Percentiles rank a stretch among this genome's conserved stretches.
phyloP scores from a whole-genome alignment of 129 eudicot genomes.

The Silybum marianum region DNA sequence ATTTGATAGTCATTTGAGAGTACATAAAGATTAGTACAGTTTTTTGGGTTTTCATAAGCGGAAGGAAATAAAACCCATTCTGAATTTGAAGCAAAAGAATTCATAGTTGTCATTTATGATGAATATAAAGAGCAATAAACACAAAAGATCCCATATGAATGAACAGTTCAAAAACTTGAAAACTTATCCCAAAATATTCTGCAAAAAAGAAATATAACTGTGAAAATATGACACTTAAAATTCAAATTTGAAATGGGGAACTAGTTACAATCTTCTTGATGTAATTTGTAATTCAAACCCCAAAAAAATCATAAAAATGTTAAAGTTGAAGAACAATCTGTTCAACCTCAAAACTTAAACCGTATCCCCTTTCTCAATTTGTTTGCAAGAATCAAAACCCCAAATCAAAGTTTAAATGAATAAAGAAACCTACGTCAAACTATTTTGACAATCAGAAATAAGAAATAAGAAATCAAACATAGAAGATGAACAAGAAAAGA shows the following conservation, averaged over 20 bases:
- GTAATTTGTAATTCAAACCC: not conserved
- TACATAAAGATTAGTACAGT: not conserved
- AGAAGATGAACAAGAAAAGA: not conserved
- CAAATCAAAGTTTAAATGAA: not conserved
- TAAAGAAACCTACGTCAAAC: not conserved
- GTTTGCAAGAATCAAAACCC: not conserved
- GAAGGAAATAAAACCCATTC: not conserved
- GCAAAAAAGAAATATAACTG: not conserved
- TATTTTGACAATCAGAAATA: not conserved
- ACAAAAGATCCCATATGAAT: constrained; percentile 1
- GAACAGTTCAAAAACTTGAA: not conserved
- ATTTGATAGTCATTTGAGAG: not conserved
- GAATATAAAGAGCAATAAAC: not conserved
- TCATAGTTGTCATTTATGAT: not conserved
- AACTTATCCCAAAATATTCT: not conserved
- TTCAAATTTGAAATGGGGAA: not conserved
- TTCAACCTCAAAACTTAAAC: not conserved
- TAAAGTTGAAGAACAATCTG: not conserved
- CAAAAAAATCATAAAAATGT: not conserved
- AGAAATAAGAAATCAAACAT: not conserved
- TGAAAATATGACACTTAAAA: not conserved
- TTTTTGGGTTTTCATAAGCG: not conserved
- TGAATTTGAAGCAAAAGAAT: not conserved
- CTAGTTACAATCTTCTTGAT: no score
- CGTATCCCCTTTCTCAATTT: not conserved